phyloP scores from a whole-genome alignment of 2,329 filamentous ascomycete species.

The Thyridium curvatum region DNA sequence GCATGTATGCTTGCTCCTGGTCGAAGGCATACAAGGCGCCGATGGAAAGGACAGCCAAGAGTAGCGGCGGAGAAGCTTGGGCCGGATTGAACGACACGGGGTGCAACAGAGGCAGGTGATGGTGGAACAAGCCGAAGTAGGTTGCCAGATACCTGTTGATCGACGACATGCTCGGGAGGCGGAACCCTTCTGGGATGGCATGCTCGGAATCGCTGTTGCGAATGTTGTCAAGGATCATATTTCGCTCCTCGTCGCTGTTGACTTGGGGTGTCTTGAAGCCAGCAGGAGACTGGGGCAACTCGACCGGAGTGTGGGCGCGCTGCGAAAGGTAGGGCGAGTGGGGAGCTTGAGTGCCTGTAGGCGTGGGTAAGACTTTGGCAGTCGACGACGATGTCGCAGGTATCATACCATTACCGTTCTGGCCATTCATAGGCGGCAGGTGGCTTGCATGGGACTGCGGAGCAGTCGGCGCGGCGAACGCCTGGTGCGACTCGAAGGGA shows the following conservation, averaged over 20 bases:
- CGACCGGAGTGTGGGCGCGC: conserved; percentile 62
- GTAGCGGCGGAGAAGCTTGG: conserved; percentile 70
- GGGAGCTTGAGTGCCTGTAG: conserved; percentile 62
- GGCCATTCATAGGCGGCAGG: conserved; percentile 63
- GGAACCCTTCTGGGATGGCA: conserved; percentile 82
- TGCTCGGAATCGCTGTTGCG: conserved; percentile 73
- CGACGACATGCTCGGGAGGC: conserved; percentile 71
- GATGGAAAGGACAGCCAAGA: conserved; percentile 88
- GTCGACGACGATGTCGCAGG: conserved; percentile 30
- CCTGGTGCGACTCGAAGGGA: conserved; percentile 62
- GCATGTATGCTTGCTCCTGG: conserved; percentile 92
- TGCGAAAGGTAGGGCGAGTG: conserved; percentile 67
- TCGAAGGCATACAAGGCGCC: conserved; percentile 96
- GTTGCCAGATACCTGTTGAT: conserved; percentile 91
- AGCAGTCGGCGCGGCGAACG: conserved; percentile 53
- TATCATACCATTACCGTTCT: conserved; percentile 52
- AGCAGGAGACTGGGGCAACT: conserved; percentile 64
- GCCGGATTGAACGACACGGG: conserved; percentile 84
- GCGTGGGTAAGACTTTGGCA: conserved; percentile 60
- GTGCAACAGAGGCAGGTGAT: conserved; percentile 92
- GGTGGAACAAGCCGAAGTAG: conserved; percentile 96
- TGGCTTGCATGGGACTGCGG: conserved; percentile 54
- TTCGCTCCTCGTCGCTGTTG: conserved; percentile 76
- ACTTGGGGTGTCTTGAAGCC: conserved; percentile 72
- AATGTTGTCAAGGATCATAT: conserved; percentile 80